These are phyloP conservation scores for Pseudonitzschia delicatissima DNA, from an alignment of 108 stramenopile species.

Conservation along the genomic window DNA sequence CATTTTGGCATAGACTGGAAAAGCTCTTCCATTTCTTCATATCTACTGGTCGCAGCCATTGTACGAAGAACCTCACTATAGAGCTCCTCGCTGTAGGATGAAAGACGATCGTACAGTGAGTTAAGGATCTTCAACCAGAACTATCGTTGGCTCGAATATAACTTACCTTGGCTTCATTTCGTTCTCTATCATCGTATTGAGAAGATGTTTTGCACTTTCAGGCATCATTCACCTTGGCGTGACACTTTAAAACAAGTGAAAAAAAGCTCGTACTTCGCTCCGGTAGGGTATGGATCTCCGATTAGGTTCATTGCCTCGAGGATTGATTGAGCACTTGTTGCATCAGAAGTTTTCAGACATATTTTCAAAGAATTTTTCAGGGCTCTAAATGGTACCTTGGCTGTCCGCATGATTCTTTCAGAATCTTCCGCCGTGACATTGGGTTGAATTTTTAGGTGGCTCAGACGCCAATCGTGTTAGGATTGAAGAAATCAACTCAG, in stretches of 20 bases:
- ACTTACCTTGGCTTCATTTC: constrained; percentile 20
- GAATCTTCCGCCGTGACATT: neutral
- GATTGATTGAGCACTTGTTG: constrained; percentile 10
- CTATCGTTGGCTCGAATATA: neutral
- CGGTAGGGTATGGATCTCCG: constrained; percentile 12
- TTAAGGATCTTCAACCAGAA: neutral
- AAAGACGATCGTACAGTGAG: too few relatives aligned
- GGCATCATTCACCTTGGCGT: constrained; percentile 10
- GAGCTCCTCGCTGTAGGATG: constrained; percentile 17
- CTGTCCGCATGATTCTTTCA: neutral
- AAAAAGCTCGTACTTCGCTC: constrained; percentile 12
- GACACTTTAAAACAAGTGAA: constrained; percentile 14
- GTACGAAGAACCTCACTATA: constrained; percentile 27
- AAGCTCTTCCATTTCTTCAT: constrained; percentile 21
- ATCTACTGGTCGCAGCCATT: constrained; percentile 12
- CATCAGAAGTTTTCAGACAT: constrained; percentile 10
- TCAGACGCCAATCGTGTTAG: constrained; percentile 7
- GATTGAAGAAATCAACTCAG: constrained; percentile 46
- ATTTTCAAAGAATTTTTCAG: constrained; percentile 15
- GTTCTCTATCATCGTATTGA: constrained; percentile 20
- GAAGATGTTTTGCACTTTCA: constrained; percentile 15
- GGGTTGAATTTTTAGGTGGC: neutral
- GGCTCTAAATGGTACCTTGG: constrained; percentile 8
- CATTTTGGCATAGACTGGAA: constrained; percentile 24
- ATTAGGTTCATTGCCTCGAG: constrained; percentile 3